These are phyloP conservation scores for Limnomonas spitsbergensis DNA, from an alignment of 139 green algal genomes.

Conservation along the genomic window DNA sequence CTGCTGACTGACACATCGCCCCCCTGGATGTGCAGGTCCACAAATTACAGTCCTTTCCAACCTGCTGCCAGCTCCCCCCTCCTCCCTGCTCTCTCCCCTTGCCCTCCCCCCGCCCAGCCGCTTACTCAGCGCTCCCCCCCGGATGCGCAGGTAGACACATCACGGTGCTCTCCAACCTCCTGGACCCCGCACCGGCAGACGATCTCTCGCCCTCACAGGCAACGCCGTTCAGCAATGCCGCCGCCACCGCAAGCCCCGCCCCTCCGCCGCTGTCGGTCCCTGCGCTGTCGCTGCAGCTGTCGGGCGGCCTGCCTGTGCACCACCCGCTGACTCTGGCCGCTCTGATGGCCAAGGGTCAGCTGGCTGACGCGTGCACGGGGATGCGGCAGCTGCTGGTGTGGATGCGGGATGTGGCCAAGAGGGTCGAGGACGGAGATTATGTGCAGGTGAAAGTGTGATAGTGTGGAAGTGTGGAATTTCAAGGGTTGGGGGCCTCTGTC, in stretches of 20 bases:
- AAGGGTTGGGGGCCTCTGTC: too few relatives aligned
- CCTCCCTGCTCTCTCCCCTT: too few relatives aligned
- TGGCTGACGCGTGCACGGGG: not conserved
- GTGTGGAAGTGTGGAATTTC: not conserved
- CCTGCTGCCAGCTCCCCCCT: too few relatives aligned
- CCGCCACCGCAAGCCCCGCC: too few relatives aligned
- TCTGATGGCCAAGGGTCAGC: not conserved
- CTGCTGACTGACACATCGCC: too few relatives aligned
- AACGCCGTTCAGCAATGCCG: too few relatives aligned
- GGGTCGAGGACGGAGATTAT: not conserved
- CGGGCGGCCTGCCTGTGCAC: not conserved
- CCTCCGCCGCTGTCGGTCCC: too few relatives aligned
- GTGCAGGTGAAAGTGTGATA: not conserved
- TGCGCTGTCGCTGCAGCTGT: not conserved
- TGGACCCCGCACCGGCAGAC: not conserved
- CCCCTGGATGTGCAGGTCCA: too few relatives aligned
- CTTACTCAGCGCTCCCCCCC: too few relatives aligned
- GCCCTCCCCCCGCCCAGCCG: too few relatives aligned
- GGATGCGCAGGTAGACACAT: not conserved
- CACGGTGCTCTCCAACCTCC: not conserved
- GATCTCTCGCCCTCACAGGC: not conserved
- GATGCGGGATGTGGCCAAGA: not conserved
- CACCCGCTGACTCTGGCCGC: not conserved
- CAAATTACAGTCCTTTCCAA: too few relatives aligned
- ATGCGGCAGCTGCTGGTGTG: conserved; percentile 1